Evolutionary conservation across 2,329 filamentous ascomycete species (phyloP), one percentile per base, ranked within the genome.

Genomic region (Paecilomyces sp.): DNA sequence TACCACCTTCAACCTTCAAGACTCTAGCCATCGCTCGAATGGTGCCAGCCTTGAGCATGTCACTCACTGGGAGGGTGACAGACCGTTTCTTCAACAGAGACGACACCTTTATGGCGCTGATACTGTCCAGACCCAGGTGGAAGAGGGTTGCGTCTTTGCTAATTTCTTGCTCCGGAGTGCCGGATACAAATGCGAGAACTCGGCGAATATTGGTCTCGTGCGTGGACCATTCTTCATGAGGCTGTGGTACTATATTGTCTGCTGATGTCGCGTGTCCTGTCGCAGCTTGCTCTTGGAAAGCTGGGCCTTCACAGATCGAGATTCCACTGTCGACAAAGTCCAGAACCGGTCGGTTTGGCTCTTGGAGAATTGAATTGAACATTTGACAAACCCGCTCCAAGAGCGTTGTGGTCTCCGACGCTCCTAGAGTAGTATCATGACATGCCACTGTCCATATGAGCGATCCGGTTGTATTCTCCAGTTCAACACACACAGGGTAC

Each of bases 121-220:
- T 96, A 0, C 92, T 97, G 71, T 97, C 92, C 1, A 97, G 83
- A 0, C 92, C 92, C 1, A 97, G 81, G 63, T 94, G 87, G 72
- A 94, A 96, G 12, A 96, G 83, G 0, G 83, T 90, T 56, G 86
- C 83, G 0, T 80, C 77, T 58, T 80, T 81, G 2, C 76, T 73
- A 57, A 96, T 89, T 1, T 84, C 78, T 0, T 79, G 69, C 18
- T 79, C 73, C 0, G 86, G 77, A 0, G 88, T 74, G 15, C 82
- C 83, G 0, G 91, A 89, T 0, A 92, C 79, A 31, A 75, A 64
- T 8, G 81, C 76, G 9, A 86, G 70, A 3, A 80, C 75, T 36
- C 77, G 66, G 50, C 78, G 76, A 55, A 86, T 80, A 8, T 67
- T 69, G 1, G 60, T 62, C 61, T 78, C 74, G 0, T 71, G 68